phyloP scores from a whole-genome alignment of 441 rosid genomes.

The Arabidopsis hybrid region DNA sequence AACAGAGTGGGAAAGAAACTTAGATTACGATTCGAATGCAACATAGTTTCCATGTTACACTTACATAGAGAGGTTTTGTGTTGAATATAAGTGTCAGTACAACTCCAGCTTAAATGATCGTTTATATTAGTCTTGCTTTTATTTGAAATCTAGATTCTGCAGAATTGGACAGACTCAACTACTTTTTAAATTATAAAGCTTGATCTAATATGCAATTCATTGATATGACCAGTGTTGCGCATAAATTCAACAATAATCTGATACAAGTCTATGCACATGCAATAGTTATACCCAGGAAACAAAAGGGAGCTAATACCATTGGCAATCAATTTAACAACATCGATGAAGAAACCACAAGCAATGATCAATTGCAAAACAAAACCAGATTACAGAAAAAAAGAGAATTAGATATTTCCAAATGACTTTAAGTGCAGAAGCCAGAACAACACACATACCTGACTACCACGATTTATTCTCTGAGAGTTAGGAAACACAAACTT shows the following conservation, averaged over 20 bases:
- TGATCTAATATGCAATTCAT: background rate
- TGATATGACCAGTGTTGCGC: background rate
- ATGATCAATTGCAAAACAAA: conserved; percentile 5
- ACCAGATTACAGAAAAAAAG: background rate
- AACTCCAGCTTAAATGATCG: conserved; percentile 5
- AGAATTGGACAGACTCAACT: conserved; percentile 7
- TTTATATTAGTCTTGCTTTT: background rate
- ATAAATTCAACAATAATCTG: background rate
- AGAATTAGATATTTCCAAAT: background rate
- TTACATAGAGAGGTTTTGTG: background rate
- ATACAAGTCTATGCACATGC: conserved; percentile 1
- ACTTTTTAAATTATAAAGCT: background rate
- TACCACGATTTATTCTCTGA: conserved; percentile 82
- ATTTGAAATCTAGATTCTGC: background rate
- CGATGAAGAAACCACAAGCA: conserved; percentile 13
- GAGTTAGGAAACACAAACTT: conserved; percentile 88
- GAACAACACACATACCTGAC: conserved; percentile 61
- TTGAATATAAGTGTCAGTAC: conserved; percentile 2
- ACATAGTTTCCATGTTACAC: background rate
- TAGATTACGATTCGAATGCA: background rate
- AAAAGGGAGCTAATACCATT: conserved; percentile 19
- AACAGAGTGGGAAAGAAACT: conserved; percentile 5
- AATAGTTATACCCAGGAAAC: background rate
- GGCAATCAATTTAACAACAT: background rate
- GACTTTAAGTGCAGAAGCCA: background rate